Conservation (phyloP, 116 monocot species). For the Phalaenopsis hybrid region DNA sequence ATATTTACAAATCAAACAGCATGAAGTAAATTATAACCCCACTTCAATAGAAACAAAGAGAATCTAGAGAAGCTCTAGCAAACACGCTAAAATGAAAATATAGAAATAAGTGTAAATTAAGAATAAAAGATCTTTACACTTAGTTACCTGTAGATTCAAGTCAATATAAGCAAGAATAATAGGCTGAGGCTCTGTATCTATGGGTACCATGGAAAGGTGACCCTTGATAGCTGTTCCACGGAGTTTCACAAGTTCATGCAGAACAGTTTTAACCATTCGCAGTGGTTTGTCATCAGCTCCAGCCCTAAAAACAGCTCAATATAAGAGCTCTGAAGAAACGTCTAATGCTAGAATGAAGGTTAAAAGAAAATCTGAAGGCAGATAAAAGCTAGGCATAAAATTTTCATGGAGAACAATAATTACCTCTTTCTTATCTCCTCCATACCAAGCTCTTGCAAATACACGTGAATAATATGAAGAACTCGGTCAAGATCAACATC, state of each 20-base stretch:
- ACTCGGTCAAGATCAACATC: conserved; percentile 96
- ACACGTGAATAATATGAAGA: conserved; percentile 94
- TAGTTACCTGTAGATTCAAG: conserved; percentile 83
- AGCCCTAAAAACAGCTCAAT: conserved; percentile 37
- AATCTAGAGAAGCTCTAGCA: too few species aligned
- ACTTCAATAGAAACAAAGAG: too few species aligned
- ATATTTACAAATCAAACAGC: too few species aligned
- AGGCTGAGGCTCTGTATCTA: conserved; percentile 94
- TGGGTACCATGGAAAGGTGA: conserved; percentile 98
- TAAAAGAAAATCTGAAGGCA: neutral
- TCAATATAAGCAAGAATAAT: conserved; percentile 99
- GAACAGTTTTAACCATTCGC: conserved; percentile 97
- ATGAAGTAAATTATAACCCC: too few species aligned
- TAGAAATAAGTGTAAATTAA: too few species aligned
- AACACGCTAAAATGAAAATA: too few species aligned
- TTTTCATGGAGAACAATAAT: conserved; percentile 6
- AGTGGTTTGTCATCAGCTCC: conserved; percentile 98
- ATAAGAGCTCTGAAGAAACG: neutral
- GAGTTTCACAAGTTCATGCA: conserved; percentile 97
- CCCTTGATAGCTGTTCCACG: conserved; percentile 97
- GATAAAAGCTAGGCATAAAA: conserved; percentile 1
- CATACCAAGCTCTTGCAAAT: conserved; percentile 99
- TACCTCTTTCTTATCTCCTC: conserved; percentile 96
- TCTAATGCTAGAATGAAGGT: neutral
- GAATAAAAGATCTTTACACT: too few species aligned